Base-by-base conservation (phyloP, 2,329 filamentous ascomycete species). In the Aspergillus clavatus region DNA sequence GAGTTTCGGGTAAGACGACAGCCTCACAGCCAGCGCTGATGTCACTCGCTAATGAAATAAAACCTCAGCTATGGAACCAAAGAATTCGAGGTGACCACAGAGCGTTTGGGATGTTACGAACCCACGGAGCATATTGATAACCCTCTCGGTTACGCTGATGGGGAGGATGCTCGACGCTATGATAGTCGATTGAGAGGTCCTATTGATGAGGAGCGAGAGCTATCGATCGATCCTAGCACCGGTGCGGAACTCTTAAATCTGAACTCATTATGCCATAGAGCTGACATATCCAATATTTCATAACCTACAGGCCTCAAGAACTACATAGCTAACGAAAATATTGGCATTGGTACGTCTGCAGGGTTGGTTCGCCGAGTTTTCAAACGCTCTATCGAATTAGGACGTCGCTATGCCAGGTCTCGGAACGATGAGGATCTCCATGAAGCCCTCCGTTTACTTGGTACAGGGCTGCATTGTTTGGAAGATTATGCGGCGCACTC, bases 401-500 rank as follows among this genome's bases (percentile, higher is more conserved):
- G 82, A 35, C 84, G 88, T 48, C 77, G 76, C 38, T 95, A 91
- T 67, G 77, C 75, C 47, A 72, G 77, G 28, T 81, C 75, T 53
- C 73, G 80, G 45, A 80, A 84, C 57, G 82, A 88, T 62, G 78
- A 76, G n/a, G 89, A 95, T 60, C 78, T 94, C 23, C 83, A 93
- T 63, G 91, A 96, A 70, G 86, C 89, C 44, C 79, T 96, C 38
- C 83, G 90, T 43, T 76, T 95, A 14, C 73, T 96, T 51, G 91
- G 91, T 46, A 95, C 89, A 47, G 90, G 85, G 27, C 79, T 89
- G 45, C 91, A 97, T 72, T 95, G 89, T 63, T 72, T 96, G 19
- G 90, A 95, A 72, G 90, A 96, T 64, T 97, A 84, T 72, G 84
- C 89, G 43, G 91, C 90, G 12, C 91, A 96, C 71, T 94, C 88